Base-by-base conservation (phyloP, 192 early-diverging fungal species). In the Coemansia sp. region DNA sequence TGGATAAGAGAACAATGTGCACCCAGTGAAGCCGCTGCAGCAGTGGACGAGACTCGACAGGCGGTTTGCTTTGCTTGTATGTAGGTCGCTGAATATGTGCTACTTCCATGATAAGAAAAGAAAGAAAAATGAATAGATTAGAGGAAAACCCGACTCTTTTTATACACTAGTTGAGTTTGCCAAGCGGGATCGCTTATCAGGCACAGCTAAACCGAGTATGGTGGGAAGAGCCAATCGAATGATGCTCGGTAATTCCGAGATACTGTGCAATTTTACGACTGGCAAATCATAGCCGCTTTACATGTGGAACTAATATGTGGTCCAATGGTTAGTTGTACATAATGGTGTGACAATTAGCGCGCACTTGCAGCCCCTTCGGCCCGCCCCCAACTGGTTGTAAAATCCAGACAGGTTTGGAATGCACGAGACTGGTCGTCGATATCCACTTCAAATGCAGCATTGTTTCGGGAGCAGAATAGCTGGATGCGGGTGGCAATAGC, bases 1-100 rank as follows among this genome's bases (percentile, higher is more conserved):
- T 51, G 19, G 69, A 57, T 13, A 91, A 70, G 47, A 88, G 60
- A 30, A 82, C 59, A n/a, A 80, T 42, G 35, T 91, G 87, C 19
- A 84, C 72, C 86, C 87, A 91, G 67, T 88, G 83, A 45, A 88
- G 55, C 18, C 80, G 64, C 60, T 84, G 40, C 26, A 50, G 35
- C 19, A 80, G 52, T 0, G 78, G 71, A 30, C 63, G 70, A 38
- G 59, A 59, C 50, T 80, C 78, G 0, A 54, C 46, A 7, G 65
- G 57, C 28, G 20, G 28, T 53, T 75, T 75, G 20, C 57, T 65
- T 36, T 54, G 61, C 57, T 67, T 67, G 44, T 68, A 75, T 8
- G 72, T 68, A n/a, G 72, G 72, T 38, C 72, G 60, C 60, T 73
- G 64, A 31, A 73, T 67, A 30, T 31, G 47, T 31, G 11, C 47